Base-by-base conservation (phyloP, 768 basidiomycete genomes). In the Collybia nuda region DNA sequence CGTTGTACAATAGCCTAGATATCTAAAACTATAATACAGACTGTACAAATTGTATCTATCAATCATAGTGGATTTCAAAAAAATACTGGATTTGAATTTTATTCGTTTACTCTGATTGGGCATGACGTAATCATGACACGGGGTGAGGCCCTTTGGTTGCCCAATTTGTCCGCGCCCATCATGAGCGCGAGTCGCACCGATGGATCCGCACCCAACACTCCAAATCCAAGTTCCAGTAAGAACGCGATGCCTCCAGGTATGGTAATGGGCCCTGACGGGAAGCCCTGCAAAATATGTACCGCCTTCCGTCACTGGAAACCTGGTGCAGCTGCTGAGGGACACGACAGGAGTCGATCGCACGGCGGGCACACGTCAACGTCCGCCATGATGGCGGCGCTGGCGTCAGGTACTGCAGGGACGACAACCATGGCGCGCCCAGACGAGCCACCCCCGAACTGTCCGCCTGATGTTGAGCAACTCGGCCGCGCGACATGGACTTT, bases 401-500 rank as follows among this genome's bases (percentile, higher is more conserved):
- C 55, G 5, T 44, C 61, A n/a, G 55, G 54, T 15, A 43, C 65
- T 29, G 51, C 60, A 23, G 41, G 62, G 3, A 45, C 56, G 5
- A 58, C 63, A 24, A 57, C 62, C n/a, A 35, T 65, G 9, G 37
- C 67, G 17, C 61, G 64, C 3, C 54, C 66, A 4, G 66, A 71
- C 21, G 66, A 66, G 15, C 82, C 77, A 18, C 80, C 81, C 1
- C 70, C 73, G 4, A 75, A 89, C 49, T 98, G 96, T 63, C 96
- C 96, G 11, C 86, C 94, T 0, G 95, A 98, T 67, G 86, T 86
- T 40, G 92, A 94, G 62, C 77, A 84, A 51, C 85, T 98, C 43
- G 96, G 96, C 2, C 84, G 85, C 43, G 88, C 95, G 40, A 96
- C 96, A 1, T 98, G 96, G 96, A 88, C 93, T 14, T 98, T 98